Evolutionary conservation across 2,329 filamentous ascomycete species (phyloP).

Genomic region (Fusarium ambrosium): DNA sequence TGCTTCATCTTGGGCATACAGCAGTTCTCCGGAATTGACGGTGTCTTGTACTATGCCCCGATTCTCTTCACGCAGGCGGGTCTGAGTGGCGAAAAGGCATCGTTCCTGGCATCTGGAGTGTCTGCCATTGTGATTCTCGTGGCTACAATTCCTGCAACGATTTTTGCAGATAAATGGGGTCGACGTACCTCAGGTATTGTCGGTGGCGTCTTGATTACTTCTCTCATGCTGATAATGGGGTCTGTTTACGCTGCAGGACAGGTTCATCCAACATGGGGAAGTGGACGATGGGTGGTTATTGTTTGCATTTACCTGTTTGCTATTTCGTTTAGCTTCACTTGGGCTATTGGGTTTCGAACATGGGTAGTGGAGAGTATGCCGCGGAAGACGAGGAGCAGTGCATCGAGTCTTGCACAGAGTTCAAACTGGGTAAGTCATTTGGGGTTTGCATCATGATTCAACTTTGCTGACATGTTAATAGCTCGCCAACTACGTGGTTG

Average conservation of each 20-base stretch:
- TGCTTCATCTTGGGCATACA: constrained; percentile 71
- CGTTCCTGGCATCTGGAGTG: constrained; percentile 70
- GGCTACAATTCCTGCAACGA: constrained; percentile 65
- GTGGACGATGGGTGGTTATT: constrained; percentile 64
- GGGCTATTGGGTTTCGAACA: constrained; percentile 67
- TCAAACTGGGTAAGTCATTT: constrained; percentile 62
- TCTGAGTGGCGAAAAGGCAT: constrained; percentile 63
- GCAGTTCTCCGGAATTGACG: constrained; percentile 72
- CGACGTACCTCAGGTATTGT: constrained; percentile 65
- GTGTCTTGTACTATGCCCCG: constrained; percentile 72
- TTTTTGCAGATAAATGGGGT: constrained; percentile 70
- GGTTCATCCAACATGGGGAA: constrained; percentile 53
- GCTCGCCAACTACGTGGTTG: constrained; percentile 61
- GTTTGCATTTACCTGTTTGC: constrained; percentile 65
- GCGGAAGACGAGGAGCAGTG: constrained; percentile 65
- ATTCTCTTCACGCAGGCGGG: constrained; percentile 72
- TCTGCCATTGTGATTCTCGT: constrained; percentile 69
- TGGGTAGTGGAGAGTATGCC: constrained; percentile 71
- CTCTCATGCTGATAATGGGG: constrained; percentile 67
- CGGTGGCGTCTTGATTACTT: constrained; percentile 64
- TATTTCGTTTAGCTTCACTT: constrained; percentile 60
- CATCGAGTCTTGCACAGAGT: constrained; percentile 66
- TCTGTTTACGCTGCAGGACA: constrained; percentile 61
- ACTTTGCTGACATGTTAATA: constrained; percentile 19
- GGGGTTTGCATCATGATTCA: fast-evolving